These are phyloP conservation scores for Epichloe coenophiala DNA, from an alignment of 2,329 filamentous ascomycete genomes.

Conservation along the genomic window DNA sequence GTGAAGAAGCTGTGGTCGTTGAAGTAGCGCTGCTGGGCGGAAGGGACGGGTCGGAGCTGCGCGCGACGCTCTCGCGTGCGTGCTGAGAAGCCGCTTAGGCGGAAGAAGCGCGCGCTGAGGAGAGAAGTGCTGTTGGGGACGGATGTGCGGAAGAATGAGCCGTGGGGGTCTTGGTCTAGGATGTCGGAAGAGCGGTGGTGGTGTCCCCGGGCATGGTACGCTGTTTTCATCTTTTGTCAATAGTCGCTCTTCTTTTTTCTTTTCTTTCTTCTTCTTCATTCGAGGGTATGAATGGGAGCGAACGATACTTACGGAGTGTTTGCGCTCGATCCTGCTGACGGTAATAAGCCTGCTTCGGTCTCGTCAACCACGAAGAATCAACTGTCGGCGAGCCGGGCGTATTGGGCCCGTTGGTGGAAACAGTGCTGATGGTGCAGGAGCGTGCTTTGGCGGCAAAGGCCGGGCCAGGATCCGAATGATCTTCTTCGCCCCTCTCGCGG, in stretches of 20 bases:
- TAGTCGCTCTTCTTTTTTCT: not conserved
- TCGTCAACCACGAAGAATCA: conserved; percentile 1
- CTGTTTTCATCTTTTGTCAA: not conserved
- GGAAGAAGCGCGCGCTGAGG: conserved; percentile 8
- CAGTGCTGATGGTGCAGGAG: conserved; percentile 19
- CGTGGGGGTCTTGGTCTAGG: not conserved
- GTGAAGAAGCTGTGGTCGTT: conserved; percentile 14
- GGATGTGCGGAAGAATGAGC: conserved; percentile 6
- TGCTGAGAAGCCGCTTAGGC: conserved; percentile 13
- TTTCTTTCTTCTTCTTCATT: not conserved
- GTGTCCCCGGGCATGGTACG: not conserved
- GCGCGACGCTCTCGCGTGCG: conserved; percentile 6
- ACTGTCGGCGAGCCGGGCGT: conserved; percentile 14
- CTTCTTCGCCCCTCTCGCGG: conserved; percentile 21
- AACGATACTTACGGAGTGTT: conserved; percentile 1
- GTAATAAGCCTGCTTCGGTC: not conserved
- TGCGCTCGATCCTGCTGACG: not conserved
- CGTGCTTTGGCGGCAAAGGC: conserved; percentile 17
- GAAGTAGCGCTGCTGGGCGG: conserved; percentile 2
- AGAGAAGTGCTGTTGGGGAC: conserved; percentile 6
- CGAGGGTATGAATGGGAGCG: not conserved
- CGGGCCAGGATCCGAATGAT: conserved; percentile 19
- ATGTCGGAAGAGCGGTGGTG: conserved; percentile 4
- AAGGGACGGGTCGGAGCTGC: not conserved
- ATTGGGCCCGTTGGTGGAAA: conserved; percentile 13